Evolutionary conservation across 345 rosid species (phyloP), one percentile per base, ranked within the genome.

Genomic region (Boechera retrofracta): DNA sequence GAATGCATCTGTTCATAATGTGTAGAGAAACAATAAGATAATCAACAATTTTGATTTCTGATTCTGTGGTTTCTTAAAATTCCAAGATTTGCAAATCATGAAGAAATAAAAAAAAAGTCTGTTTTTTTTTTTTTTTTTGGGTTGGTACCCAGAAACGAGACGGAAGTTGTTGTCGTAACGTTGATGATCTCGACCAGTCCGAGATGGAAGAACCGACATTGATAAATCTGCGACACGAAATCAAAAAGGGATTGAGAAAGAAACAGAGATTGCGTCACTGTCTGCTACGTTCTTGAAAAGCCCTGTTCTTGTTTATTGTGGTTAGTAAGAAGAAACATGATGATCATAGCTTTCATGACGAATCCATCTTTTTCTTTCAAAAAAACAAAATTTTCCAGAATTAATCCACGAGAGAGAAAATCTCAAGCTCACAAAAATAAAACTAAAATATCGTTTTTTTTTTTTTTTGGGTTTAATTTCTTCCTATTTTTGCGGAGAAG

Each of bases 71-170:
- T 8, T 41, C n/a, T 73, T 39, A 28, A 65, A 16, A 56, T 66
- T 57, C 12, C 39, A 28, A 21, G 49, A 67, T 57, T 48, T 48
- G 11, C 32, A 74, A 55, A 48, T 47, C 60, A 11, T n/a, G 16
- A 49, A 62, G 52, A 21, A 21, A 21, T 63, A 16, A 10, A 26
- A 11, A 31, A 16, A 6, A 4, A 1, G 9, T 1, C 5, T 2
- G 5, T 7, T 26, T 26, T 11, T 21, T 4, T 0, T 5, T 0
- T 5, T 38, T 9, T 9, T 7, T 29, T 11, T 21, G 13, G 2
- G 18, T 16, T 42, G 36, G 54, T 85, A 89, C 95, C 95, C 95
- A 64, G 95, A 86, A 76, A 89, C 95, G 52, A 89, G 95, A 32
- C 95, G 87, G 36, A 86, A 69, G 47, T 86, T 83, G 76, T 88